Conservation (phyloP, 345 rosid genomes). For the Citrus medica region DNA sequence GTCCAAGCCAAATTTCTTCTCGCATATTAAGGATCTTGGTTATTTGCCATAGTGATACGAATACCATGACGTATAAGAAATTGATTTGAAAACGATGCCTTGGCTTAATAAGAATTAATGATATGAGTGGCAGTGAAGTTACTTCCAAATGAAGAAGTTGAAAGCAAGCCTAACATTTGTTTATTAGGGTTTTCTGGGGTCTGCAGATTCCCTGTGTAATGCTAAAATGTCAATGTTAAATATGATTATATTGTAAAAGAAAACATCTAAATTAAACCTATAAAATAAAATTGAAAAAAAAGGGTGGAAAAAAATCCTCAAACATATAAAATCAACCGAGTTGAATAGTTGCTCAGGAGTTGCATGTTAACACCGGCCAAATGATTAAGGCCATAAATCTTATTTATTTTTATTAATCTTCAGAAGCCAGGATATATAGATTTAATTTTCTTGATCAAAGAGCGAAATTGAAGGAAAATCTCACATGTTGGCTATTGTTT, state of each 20-base stretch:
- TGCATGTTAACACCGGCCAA: slow-evolving; percentile 17
- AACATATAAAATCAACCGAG: neutral
- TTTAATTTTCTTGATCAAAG: neutral
- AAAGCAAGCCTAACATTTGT: slow-evolving; percentile 3
- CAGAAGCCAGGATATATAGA: no score
- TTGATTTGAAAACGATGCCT: neutral
- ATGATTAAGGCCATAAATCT: slow-evolving; percentile 22
- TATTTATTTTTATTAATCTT: neutral
- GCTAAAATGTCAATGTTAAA: neutral
- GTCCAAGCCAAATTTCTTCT: neutral
- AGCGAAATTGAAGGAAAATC: slow-evolving; percentile 33
- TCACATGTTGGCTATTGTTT: slow-evolving; percentile 20
- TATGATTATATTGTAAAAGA: neutral
- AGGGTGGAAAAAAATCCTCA: no score
- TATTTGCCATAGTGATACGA: no score
- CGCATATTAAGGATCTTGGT: neutral
- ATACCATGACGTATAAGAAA: neutral
- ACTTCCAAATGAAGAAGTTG: slow-evolving; percentile 14
- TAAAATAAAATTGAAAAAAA: no score
- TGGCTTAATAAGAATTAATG: neutral
- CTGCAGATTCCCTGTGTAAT: neutral
- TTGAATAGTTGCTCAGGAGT: slow-evolving; percentile 1
- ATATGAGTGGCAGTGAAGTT: slow-evolving; percentile 8
- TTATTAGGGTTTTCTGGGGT: neutral
- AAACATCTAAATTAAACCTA: neutral